These are phyloP conservation scores for Candida anutae DNA, from an alignment of 1,139 yeast genomes.

Conservation along the genomic window DNA sequence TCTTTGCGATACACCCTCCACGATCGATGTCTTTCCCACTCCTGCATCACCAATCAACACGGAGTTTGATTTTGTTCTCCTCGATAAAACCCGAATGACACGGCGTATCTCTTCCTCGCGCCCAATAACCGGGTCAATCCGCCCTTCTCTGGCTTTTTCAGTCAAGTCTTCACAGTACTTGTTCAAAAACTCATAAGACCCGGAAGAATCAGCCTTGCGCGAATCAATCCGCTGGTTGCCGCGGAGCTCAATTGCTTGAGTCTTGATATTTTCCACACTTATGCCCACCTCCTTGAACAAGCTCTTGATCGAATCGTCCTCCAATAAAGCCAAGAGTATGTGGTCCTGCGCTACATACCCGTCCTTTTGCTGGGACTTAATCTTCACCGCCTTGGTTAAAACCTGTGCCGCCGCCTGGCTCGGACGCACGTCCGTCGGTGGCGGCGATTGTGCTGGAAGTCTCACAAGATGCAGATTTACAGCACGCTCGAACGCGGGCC, in stretches of 20 bases:
- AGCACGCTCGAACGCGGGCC: slow-evolving; percentile 68
- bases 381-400: slow-evolving; percentile 60
- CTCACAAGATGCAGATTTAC: slow-evolving; percentile 79
- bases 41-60: slow-evolving; percentile 98
- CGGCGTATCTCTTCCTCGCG: slow-evolving; percentile 97
- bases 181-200: slow-evolving; percentile 70
- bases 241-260: slow-evolving; percentile 77
- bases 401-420: slow-evolving; percentile 66
- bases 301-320: slow-evolving; percentile 62
- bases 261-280: slow-evolving; percentile 63
- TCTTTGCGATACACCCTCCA: slow-evolving; percentile 97
- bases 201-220: slow-evolving; percentile 86
- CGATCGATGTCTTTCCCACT: slow-evolving; percentile 97
- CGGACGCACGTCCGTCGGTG: slow-evolving; percentile 70
- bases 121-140: slow-evolving; percentile 96
- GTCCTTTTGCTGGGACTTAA: slow-evolving; percentile 85
- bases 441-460: slow-evolving; percentile 80
- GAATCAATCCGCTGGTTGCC: slow-evolving; percentile 92
- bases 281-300: slow-evolving; percentile 71
- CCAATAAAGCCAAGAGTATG: slow-evolving; percentile 72
- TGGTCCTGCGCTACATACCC: slow-evolving; percentile 92
- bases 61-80: slow-evolving; percentile 95
- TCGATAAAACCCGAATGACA: slow-evolving; percentile 85
- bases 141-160: slow-evolving; percentile 87
- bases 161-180: slow-evolving; percentile 94